Evolutionary conservation across 352 stramenopile species (phyloP).

Genomic region (Globisporangium middletonii): DNA sequence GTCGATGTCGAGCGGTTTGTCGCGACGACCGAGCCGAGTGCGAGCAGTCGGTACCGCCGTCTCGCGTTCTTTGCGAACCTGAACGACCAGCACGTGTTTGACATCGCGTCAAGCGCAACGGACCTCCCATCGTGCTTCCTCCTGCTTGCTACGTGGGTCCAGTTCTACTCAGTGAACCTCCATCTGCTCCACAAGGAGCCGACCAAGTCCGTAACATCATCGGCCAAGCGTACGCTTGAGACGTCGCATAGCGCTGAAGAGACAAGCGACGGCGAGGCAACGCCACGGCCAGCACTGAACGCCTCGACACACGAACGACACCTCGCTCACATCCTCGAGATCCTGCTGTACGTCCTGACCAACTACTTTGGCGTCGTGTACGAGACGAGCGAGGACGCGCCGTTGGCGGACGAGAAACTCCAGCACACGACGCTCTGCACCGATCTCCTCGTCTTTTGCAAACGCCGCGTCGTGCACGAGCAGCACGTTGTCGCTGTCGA

Average conservation of each 20-base stretch:
- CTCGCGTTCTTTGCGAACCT: conserved; percentile 11
- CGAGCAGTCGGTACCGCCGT: conserved; percentile 5
- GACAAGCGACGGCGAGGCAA: neutral
- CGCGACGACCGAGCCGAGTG: neutral
- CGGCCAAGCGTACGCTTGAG: neutral
- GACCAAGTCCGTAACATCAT: too few species aligned
- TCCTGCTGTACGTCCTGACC: conserved; percentile 11
- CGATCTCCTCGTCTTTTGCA: conserved; percentile 11
- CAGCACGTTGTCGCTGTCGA: conserved; percentile 11
- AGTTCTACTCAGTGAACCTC: conserved; percentile 25
- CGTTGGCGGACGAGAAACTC: conserved; percentile 1
- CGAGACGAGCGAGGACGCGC: neutral
- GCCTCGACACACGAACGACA: neutral
- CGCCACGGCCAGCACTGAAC: neutral
- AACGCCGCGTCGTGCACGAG: neutral
- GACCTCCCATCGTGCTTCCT: conserved; percentile 20
- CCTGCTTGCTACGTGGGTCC: conserved; percentile 20
- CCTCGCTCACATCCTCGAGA: conserved; percentile 10
- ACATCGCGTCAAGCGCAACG: neutral
- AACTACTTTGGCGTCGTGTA: conserved; percentile 14
- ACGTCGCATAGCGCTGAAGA: neutral
- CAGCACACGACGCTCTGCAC: conserved; percentile 8
- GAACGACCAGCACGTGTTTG: conserved; percentile 10
- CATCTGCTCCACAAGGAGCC: neutral
- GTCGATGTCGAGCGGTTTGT: conserved; percentile 1